A percentile compares a stretch with the other conserved stretches of the same genome.
These are phyloP conservation scores for Penicillium olsonii DNA, from an alignment of 2,329 filamentous ascomycete species.

Conservation along the genomic window DNA sequence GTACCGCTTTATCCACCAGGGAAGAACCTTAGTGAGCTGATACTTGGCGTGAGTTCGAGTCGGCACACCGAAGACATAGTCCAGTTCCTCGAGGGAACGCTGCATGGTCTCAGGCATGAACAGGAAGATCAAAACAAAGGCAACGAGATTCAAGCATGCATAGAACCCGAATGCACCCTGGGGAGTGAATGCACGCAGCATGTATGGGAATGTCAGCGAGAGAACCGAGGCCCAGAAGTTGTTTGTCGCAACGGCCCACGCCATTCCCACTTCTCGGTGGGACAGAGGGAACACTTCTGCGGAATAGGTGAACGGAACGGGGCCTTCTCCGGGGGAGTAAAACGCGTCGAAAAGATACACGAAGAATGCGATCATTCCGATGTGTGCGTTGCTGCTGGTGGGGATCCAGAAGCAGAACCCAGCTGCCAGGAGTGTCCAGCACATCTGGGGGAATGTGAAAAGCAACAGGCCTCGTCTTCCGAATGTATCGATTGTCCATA, in stretches of 20 bases:
- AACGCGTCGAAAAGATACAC: conserved; percentile 69
- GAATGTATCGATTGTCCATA: conserved; percentile 28
- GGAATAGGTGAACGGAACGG: conserved; percentile 23
- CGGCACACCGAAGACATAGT: conserved; percentile 55
- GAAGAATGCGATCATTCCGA: conserved; percentile 26
- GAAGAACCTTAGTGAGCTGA: conserved; percentile 55
- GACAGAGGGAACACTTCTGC: conserved; percentile 47
- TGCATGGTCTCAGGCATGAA: conserved; percentile 55
- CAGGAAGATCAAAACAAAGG: conserved; percentile 61
- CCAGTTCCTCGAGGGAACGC: conserved; percentile 56
- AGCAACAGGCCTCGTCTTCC: conserved; percentile 30
- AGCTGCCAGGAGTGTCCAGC: conserved; percentile 26
- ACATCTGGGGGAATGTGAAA: conserved; percentile 30
- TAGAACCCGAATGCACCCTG: conserved; percentile 61
- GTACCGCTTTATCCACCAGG: conserved; percentile 62
- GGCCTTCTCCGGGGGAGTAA: conserved; percentile 56
- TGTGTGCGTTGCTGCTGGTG: conserved; percentile 5
- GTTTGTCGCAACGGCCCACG: conserved; percentile 39
- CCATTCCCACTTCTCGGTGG: conserved; percentile 48
- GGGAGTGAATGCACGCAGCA: conserved; percentile 47
- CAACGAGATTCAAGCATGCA: conserved; percentile 56
- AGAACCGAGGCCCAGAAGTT: conserved; percentile 47
- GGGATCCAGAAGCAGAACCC: conserved; percentile 27
- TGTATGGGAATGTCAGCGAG: conserved; percentile 46
- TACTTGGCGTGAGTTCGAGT: conserved; percentile 56